These are phyloP conservation scores for Colletotrichum sp. DNA, from an alignment of 2,329 filamentous ascomycete species.

Conservation along the genomic window DNA sequence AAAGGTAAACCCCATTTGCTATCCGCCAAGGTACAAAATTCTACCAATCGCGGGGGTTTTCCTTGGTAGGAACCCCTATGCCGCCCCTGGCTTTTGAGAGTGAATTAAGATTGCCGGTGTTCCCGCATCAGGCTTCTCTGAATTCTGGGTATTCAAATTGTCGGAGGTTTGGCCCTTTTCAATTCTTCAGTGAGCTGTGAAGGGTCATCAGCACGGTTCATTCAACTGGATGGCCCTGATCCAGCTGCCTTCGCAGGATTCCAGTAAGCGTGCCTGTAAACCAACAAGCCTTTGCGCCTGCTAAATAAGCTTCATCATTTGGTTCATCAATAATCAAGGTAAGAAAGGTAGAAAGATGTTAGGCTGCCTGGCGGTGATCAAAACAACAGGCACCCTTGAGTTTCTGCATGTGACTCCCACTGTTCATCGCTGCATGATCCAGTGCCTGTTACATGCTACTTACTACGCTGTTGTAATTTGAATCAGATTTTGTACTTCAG, in stretches of 20 bases:
- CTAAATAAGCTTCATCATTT: background rate
- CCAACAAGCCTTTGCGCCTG: background rate
- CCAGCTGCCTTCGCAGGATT: background rate
- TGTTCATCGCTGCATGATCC: background rate
- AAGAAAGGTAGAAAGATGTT: too few relatives aligned
- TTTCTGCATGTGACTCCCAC: fast-evolving
- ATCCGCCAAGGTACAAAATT: too few relatives aligned
- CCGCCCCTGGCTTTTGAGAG: background rate
- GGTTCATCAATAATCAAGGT: background rate
- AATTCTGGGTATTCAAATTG: background rate
- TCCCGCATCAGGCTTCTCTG: background rate
- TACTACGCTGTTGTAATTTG: too few relatives aligned
- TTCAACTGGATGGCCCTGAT: background rate
- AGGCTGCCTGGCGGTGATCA: background rate
- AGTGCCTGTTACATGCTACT: too few relatives aligned
- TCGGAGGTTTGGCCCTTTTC: background rate
- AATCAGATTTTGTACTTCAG: too few relatives aligned
- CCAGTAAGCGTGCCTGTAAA: fast-evolving
- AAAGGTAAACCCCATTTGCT: background rate
- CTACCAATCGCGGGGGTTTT: too few relatives aligned
- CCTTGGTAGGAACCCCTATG: too few relatives aligned
- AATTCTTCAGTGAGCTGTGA: background rate
- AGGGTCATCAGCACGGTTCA: background rate
- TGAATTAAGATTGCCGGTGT: background rate
- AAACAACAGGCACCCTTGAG: background rate